Evolutionary conservation across 2,329 filamentous ascomycete genomes (phyloP).

Genomic region (Fusarium pseudocircinatum): DNA sequence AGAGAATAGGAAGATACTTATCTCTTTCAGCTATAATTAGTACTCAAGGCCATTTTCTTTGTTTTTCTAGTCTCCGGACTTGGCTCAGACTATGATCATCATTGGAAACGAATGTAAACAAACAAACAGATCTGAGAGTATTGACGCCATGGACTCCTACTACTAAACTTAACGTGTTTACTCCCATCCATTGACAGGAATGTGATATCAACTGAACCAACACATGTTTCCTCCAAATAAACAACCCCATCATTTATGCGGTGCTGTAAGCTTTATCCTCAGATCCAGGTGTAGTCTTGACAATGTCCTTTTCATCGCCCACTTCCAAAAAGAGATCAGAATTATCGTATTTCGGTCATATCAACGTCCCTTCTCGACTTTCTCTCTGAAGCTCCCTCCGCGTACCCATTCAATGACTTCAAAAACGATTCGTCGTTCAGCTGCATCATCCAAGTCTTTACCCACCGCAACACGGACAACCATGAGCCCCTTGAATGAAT

Average conservation of each 20-base stretch:
- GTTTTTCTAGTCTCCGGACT: neutral
- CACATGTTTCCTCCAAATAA: neutral
- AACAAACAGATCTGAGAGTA: neutral
- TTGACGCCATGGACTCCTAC: slow-evolving; percentile 9
- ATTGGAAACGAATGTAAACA: neutral
- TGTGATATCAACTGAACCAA: slow-evolving; percentile 14
- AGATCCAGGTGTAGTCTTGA: neutral
- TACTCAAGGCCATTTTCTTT: neutral
- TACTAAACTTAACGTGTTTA: slow-evolving; percentile 6
- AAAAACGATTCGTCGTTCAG: slow-evolving; percentile 80
- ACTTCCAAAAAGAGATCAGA: neutral
- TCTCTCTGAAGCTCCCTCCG: slow-evolving; percentile 54
- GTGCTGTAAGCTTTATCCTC: neutral
- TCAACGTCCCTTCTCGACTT: slow-evolving; percentile 14
- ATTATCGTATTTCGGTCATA: slow-evolving; percentile 6
- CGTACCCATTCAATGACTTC: slow-evolving; percentile 86
- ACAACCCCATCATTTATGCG: neutral
- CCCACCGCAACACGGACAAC: slow-evolving; percentile 60
- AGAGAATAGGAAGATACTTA: neutral
- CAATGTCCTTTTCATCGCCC: neutral
- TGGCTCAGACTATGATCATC: neutral
- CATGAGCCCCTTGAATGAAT: slow-evolving; percentile 63
- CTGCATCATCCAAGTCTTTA: slow-evolving; percentile 70
- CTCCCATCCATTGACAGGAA: slow-evolving; percentile 1
- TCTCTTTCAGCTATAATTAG: neutral